Evolutionary conservation across 2,329 filamentous ascomycete species (phyloP).

Genomic region (Blastomyces percursus): DNA sequence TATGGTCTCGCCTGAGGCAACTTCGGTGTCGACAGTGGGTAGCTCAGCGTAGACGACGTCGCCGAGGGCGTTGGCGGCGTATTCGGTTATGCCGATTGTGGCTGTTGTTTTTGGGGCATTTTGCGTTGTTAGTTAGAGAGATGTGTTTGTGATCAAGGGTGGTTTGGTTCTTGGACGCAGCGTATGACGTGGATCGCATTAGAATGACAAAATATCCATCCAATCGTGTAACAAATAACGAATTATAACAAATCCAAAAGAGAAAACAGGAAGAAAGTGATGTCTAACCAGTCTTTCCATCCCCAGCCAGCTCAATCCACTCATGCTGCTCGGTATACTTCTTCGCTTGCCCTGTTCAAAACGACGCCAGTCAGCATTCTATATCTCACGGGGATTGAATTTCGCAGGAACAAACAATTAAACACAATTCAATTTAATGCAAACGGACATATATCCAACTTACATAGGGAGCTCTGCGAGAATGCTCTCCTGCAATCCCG

Average conservation of each 20-base stretch:
- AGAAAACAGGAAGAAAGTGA: background rate
- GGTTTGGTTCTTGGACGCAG: conserved; percentile 17
- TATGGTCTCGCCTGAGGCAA: conserved; percentile 68
- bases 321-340: conserved; percentile 97
- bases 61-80: conserved; percentile 83
- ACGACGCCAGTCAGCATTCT: background rate
- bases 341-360: conserved; percentile 42
- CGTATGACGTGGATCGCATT: background rate
- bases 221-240: background rate
- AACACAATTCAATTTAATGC: background rate
- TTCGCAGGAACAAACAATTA: background rate
- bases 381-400: background rate
- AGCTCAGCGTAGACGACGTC: conserved; percentile 98
- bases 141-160: background rate
- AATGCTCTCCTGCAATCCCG: conserved; percentile 24
- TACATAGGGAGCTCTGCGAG: conserved; percentile 33
- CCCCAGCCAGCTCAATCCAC: conserved; percentile 82
- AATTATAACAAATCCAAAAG: conserved; percentile 19
- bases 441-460: conserved; percentile 11
- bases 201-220: background rate
- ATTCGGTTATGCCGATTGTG: conserved; percentile 74
- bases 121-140: conserved; percentile 1
- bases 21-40: conserved; percentile 57
- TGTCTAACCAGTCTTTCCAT: conserved; percentile 61
- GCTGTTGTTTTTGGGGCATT: conserved; percentile 29